phyloP scores from a whole-genome alignment of 164 flowering plant genomes.

The Stephania yunnanensis region DNA sequence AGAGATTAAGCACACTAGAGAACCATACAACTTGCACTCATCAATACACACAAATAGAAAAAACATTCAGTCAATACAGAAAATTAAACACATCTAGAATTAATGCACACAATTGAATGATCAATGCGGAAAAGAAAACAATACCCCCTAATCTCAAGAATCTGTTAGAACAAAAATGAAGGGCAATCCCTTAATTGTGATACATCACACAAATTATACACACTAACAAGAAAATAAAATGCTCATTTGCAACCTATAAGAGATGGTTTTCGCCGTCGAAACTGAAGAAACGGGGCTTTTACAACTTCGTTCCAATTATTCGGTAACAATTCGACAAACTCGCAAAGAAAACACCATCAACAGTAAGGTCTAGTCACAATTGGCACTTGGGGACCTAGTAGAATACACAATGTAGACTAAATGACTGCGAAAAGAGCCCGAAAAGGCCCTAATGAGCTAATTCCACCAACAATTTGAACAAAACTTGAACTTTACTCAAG shows the following conservation, averaged over 20 bases:
- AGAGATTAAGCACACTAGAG: constrained; percentile 10
- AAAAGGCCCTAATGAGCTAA: neutral
- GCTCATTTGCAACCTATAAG: neutral
- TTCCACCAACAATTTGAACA: neutral
- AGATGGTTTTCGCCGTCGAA: neutral
- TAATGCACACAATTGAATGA: neutral
- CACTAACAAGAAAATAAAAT: neutral
- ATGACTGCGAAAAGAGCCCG: neutral
- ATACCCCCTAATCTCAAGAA: neutral
- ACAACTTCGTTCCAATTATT: neutral
- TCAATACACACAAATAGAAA: neutral
- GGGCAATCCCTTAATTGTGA: neutral
- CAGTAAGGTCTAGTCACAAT: neutral
- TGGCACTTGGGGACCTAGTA: neutral
- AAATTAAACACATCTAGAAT: neutral
- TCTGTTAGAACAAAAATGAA: neutral
- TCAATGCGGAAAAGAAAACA: neutral
- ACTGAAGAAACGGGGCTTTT: neutral
- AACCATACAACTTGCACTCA: constrained; percentile 20
- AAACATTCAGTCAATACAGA: neutral
- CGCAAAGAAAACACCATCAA: neutral
- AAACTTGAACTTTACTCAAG: constrained; percentile 3
- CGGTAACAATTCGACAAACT: neutral
- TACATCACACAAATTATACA: neutral
- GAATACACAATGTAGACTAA: neutral